Conservation (phyloP, 495 filamentous ascomycete genomes). For the Platismatia glauca region DNA sequence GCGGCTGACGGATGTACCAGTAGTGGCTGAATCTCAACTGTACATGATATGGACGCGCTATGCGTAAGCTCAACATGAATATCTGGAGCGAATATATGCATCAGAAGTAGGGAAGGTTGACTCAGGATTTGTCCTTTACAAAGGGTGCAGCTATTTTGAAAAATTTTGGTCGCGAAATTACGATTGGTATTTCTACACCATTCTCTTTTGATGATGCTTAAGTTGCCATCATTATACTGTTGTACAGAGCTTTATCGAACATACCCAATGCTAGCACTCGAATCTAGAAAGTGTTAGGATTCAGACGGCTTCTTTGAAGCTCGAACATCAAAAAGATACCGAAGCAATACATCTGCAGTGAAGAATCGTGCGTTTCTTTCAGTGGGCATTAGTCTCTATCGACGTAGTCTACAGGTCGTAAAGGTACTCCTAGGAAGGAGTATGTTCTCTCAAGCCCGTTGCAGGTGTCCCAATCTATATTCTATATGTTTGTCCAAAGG, state of each 20-base stretch:
- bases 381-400: neutral
- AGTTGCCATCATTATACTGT: too few species aligned
- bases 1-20: neutral
- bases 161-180: neutral
- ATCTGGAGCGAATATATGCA: neutral
- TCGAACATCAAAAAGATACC: too few species aligned
- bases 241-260: too few species aligned
- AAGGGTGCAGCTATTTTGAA: neutral
- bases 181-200: neutral
- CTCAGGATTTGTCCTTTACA: neutral
- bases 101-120: neutral
- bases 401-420: neutral
- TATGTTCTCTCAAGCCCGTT: neutral
- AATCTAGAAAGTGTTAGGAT: too few species aligned
- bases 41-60: conserved; percentile 13
- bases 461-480: neutral
- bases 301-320: too few species aligned
- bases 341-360: neutral
- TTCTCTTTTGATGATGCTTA: too few species aligned
- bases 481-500: too few species aligned
- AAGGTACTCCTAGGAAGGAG: neutral
- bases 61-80: conserved; percentile 15
- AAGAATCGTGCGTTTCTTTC: neutral
- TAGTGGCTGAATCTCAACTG: neutral
- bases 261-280: too few species aligned